A percentile compares a stretch with the other conserved stretches of the same genome.
Evolutionary conservation across 2,329 filamentous ascomycete species (phyloP).

Genomic region (Colletotrichum agaves): DNA sequence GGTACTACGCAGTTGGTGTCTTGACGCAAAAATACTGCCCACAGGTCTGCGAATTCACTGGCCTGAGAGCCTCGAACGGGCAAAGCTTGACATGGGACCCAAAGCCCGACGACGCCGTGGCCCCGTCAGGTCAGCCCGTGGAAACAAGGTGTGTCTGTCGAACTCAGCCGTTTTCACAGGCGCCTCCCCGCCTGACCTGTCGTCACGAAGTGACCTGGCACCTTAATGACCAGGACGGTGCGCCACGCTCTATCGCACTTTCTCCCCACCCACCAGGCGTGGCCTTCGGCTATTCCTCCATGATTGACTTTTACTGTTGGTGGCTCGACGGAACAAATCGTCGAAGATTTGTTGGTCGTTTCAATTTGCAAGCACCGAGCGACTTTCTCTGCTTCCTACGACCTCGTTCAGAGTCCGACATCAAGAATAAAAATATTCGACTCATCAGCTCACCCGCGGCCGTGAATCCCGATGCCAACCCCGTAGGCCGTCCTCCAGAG

Average conservation of each 20-base stretch:
- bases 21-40: conserved; percentile 67
- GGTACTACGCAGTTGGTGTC: conserved; percentile 66
- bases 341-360: conserved; percentile 64
- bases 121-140: too few species aligned
- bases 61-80: too few species aligned
- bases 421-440: conserved; percentile 63
- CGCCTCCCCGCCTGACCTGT: too few species aligned
- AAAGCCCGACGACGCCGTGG: too few species aligned
- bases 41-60: conserved; percentile 66
- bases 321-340: conserved; percentile 61
- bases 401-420: conserved; percentile 58
- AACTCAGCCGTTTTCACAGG: too few species aligned
- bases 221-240: conserved; percentile 56
- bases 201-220: too few species aligned
- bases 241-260: conserved; percentile 72
- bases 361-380: conserved; percentile 63
- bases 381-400: conserved; percentile 71
- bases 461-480: conserved; percentile 41
- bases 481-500: background rate
- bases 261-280: conserved; percentile 73
- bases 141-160: too few species aligned
- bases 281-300: conserved; percentile 71
- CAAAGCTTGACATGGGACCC: too few species aligned
- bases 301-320: conserved; percentile 74
- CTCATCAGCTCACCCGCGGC: conserved; percentile 70